Conservation (phyloP, 2,329 filamentous ascomycete species). For the Fusarium verticillioides region DNA sequence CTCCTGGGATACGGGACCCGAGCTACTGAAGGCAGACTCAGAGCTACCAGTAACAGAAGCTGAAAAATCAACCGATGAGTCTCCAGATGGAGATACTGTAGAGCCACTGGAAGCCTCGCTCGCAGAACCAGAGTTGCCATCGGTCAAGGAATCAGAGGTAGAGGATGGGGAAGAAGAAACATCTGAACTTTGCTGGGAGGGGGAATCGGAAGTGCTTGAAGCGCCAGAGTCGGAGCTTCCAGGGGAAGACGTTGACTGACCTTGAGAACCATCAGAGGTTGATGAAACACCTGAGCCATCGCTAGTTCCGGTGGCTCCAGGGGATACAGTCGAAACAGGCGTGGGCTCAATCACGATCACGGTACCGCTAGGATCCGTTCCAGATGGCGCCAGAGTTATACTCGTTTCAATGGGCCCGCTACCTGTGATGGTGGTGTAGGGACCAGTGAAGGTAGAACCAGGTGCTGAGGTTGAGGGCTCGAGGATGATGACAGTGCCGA, state of each 20-base stretch:
- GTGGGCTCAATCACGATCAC: not conserved
- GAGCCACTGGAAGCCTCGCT: not conserved
- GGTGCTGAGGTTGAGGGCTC: not conserved
- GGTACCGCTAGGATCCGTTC: not conserved
- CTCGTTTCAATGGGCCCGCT: not conserved
- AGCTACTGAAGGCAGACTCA: not conserved
- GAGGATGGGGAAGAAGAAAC: not conserved
- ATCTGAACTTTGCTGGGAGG: not conserved
- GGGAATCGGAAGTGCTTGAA: not conserved
- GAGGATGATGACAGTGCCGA: not conserved
- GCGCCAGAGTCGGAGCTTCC: not conserved
- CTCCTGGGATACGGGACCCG: not conserved
- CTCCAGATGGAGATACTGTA: not conserved
- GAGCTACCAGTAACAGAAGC: not conserved
- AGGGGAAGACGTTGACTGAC: not conserved
- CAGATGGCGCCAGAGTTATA: not conserved
- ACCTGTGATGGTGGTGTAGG: not conserved
- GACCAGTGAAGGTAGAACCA: not conserved
- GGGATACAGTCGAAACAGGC: not conserved
- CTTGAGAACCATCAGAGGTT: not conserved
- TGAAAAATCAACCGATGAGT: not conserved
- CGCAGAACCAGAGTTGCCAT: not conserved
- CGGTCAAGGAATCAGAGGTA: not conserved
- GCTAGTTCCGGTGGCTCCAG: not conserved
- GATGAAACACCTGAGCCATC: not conserved